Evolutionary conservation across 169 alveolate genomes (phyloP).

Genomic region (Eimeria praecox): DNA sequence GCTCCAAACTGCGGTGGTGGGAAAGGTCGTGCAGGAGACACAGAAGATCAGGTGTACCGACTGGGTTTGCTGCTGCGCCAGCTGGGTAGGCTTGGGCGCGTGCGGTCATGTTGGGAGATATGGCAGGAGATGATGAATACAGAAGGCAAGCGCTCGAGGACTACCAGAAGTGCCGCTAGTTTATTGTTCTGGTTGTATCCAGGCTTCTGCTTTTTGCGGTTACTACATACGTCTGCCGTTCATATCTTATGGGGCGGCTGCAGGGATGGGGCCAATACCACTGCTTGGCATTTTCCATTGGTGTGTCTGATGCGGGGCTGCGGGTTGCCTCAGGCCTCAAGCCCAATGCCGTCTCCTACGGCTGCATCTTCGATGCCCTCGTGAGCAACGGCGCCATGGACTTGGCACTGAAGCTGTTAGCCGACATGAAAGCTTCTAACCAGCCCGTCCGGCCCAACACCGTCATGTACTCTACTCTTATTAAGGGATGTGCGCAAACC

Average conservation of each 20-base stretch:
- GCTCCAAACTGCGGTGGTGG: slow-evolving; percentile 36
- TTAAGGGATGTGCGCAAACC: slow-evolving; percentile 94
- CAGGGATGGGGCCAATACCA: background rate
- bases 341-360: slow-evolving; percentile 91
- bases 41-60: slow-evolving; percentile 73
- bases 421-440: slow-evolving; percentile 91
- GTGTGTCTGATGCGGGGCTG: background rate
- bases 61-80: slow-evolving; percentile 79
- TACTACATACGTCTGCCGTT: background rate
- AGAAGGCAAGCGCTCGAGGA: slow-evolving; percentile 51
- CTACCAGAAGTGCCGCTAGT: background rate
- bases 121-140: slow-evolving; percentile 78
- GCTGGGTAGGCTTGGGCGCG: slow-evolving; percentile 79
- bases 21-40: slow-evolving; percentile 48
- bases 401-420: slow-evolving; percentile 92
- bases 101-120: slow-evolving; percentile 80
- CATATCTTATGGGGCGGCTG: background rate
- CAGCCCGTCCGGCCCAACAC: slow-evolving; percentile 91
- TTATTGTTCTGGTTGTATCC: background rate
- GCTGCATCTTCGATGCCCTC: slow-evolving; percentile 96
- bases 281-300: background rate
- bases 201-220: background rate
- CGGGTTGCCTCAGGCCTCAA: slow-evolving; percentile 82
- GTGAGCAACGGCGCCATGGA: slow-evolving; percentile 94
- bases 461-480: slow-evolving; percentile 94